Evolutionary conservation across 2,329 filamentous ascomycete species (phyloP), one percentile per base, ranked within the genome.

Genomic region (Arthrobotrys iridis): DNA sequence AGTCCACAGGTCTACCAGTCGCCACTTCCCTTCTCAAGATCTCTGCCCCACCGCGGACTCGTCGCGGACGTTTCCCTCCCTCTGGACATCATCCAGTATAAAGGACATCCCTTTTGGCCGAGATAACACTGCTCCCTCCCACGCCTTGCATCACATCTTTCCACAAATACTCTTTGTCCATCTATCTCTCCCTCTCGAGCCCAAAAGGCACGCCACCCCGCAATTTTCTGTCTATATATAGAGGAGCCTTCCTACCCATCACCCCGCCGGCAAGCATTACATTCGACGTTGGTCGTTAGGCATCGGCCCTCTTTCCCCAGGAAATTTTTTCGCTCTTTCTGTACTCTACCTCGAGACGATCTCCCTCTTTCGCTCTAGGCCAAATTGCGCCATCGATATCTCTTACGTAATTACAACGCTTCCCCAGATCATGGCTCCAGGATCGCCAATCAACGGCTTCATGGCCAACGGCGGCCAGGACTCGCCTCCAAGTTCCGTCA

Each of bases 41-140:
- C 70, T 45, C 45, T 55, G 33, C 35, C 71, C 57, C 71, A 65
- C 63, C 63, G 35, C 57, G 57, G 63, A 22, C 63, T 68, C 30
- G 63, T 75, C 55, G 63, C 71, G 37, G 71, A 75, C 71, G 57
- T 75, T 28, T 75, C 71, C 7, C 63, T 75, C 4, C 71, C 71
- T 35, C 48, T 75, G 40, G 71, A 75, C 58, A 75, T 75, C 48
- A 75, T 75, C 55, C 71, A 75, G 58, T 75, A 75, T 30, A 75
- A 75, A 63, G 71, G 71, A 50, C 71, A 75, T 48, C 71, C 71
- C 13, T 75, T 75, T 65, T 75, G 71, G 71, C 71, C 71, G n/a
- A 75, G 71, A 75, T 75, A 75, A 64, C 71, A 59, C 37, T 46
- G 41, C 40, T 41, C 15, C 22, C 13, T 28, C 30, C 37, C n/a